phyloP scores from a whole-genome alignment of 371 early-diverging fungal genomes.

The Capniomyces stellatus region DNA sequence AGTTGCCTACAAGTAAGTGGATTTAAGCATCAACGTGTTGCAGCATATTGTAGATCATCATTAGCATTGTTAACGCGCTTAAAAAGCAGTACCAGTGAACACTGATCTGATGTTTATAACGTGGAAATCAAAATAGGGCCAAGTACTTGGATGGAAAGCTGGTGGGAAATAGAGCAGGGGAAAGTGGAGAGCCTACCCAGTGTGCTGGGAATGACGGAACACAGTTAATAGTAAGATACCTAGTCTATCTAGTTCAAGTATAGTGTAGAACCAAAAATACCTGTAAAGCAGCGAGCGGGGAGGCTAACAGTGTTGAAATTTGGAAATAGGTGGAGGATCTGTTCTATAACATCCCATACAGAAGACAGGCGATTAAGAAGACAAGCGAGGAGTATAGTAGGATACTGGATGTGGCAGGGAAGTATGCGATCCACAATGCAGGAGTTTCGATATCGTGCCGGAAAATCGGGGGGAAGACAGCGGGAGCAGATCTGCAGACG shows the following conservation, averaged over 20 bases:
- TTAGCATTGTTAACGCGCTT: no score
- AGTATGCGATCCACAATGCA: conserved; percentile 80
- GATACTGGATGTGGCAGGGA: conserved; percentile 66
- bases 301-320: no score
- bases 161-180: conserved; percentile 47
- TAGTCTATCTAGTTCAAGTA: neutral
- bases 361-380: conserved; percentile 63
- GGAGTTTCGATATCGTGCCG: conserved; percentile 65
- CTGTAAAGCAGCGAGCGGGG: no score
- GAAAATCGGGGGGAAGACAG: conserved; percentile 32
- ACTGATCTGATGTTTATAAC: neutral
- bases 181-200: conserved; percentile 56
- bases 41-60: no score
- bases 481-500: conserved; percentile 15
- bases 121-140: conserved; percentile 30
- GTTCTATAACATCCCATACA: conserved; percentile 73
- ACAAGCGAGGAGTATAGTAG: conserved; percentile 69
- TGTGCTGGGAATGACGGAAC: conserved; percentile 90
- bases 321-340: conserved; percentile 61
- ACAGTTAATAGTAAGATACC: conserved; percentile 43
- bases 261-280: neutral
- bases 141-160: conserved; percentile 68
- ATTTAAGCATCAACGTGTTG: conserved; percentile 2
- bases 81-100: no score
- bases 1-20: conserved; percentile 55